phyloP scores from a whole-genome alignment of 371 early-diverging fungal species.

The Circinella minor region DNA sequence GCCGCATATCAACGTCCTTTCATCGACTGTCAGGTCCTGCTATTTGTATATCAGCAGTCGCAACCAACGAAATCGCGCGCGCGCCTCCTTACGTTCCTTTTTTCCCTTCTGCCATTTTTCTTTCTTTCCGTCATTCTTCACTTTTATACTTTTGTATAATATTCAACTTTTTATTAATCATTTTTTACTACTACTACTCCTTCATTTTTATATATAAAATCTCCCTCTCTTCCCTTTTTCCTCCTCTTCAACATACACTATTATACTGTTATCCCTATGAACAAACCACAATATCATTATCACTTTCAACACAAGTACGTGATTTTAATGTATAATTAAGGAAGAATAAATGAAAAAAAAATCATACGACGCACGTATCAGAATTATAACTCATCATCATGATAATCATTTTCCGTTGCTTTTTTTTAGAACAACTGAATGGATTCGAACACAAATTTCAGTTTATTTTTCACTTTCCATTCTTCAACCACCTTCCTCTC shows the following conservation, averaged over 20 bases:
- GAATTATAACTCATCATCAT: background rate
- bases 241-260: too few species aligned
- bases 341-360: background rate
- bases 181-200: background rate
- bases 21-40: constrained; percentile 8
- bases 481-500: background rate
- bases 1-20: constrained; percentile 1
- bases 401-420: too few species aligned
- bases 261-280: too few species aligned
- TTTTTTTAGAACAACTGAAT: background rate
- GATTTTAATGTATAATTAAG: background rate
- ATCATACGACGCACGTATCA: background rate
- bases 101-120: background rate
- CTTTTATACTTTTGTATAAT: background rate
- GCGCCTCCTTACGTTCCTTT: constrained; percentile 12
- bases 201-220: too few species aligned
- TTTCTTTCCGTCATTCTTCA: background rate
- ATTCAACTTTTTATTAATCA: background rate
- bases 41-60: constrained; percentile 1
- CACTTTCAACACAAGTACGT: background rate
- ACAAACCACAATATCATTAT: too few species aligned
- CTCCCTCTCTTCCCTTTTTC: too few species aligned
- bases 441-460: constrained; percentile 14
- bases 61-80: constrained; percentile 1
- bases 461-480: constrained; percentile 1